These are phyloP conservation scores for Aureobasidium sp. DNA, from an alignment of 2,329 filamentous ascomycete species.

Conservation along the genomic window DNA sequence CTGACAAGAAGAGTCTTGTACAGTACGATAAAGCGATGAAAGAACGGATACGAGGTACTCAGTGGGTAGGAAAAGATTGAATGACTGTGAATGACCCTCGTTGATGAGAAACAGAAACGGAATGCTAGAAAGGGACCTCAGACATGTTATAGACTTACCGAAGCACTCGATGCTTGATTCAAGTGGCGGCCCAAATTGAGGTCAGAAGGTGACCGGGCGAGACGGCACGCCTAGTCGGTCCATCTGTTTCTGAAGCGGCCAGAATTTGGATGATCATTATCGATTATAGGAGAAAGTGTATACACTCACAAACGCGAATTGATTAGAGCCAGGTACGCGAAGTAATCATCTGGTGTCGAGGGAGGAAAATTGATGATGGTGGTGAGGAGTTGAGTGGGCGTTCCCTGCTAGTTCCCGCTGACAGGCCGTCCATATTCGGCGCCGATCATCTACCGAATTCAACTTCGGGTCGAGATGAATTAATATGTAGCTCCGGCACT, in stretches of 20 bases:
- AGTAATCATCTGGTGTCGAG: background rate
- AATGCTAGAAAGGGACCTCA: background rate
- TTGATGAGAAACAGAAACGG: background rate
- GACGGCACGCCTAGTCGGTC: background rate
- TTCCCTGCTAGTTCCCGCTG: background rate
- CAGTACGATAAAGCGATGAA: background rate
- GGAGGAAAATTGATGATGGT: background rate
- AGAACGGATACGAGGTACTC: background rate
- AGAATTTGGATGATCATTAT: background rate
- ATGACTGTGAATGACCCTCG: background rate
- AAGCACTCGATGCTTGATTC: background rate
- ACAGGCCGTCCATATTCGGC: background rate
- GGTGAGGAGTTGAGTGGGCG: background rate
- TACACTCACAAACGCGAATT: background rate
- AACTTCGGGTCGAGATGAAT: background rate
- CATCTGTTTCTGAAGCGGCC: background rate
- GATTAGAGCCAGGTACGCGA: background rate
- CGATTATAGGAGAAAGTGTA: background rate
- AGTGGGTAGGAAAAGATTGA: background rate
- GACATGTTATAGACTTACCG: background rate
- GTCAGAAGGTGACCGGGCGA: background rate
- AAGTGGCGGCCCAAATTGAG: background rate
- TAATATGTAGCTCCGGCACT: background rate
- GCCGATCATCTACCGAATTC: slow-evolving; percentile 1
- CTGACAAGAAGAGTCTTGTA: background rate